Evolutionary conservation across 768 basidiomycete genomes (phyloP).

Genomic region (Collybia nuda): DNA sequence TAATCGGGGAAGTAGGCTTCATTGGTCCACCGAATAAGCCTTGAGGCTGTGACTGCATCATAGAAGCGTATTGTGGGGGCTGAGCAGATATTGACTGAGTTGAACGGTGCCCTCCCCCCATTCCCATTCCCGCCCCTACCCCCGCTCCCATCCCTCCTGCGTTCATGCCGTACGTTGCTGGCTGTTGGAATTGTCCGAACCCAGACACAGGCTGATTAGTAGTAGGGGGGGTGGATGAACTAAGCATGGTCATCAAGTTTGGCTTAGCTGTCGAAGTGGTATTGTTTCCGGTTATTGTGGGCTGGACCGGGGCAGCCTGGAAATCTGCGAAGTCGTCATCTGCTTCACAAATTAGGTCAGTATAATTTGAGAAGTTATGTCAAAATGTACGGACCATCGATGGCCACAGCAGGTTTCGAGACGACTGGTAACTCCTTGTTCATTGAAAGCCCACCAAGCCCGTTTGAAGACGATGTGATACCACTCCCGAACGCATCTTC

Average conservation of each 20-base stretch:
- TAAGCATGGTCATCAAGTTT: conserved; percentile 53
- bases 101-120: conserved; percentile 34
- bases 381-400: conserved; percentile 39
- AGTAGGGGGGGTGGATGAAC: conserved; percentile 27
- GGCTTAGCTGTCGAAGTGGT: conserved; percentile 31
- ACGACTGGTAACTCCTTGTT: conserved; percentile 60
- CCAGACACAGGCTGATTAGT: conserved; percentile 15
- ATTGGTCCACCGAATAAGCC: conserved; percentile 31
- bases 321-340: conserved; percentile 90
- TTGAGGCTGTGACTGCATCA: conserved; percentile 16
- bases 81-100: conserved; percentile 34
- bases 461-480: conserved; percentile 17
- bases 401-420: conserved; percentile 25
- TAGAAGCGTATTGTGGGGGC: conserved; percentile 25
- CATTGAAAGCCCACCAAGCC: conserved; percentile 27
- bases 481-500: conserved; percentile 52
- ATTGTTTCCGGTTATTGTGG: conserved; percentile 33
- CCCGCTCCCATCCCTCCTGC: conserved; percentile 16
- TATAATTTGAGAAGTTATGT: neutral
- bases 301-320: conserved; percentile 64
- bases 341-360: conserved; percentile 14
- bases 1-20: conserved; percentile 28
- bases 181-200: conserved; percentile 28
- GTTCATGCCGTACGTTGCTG: conserved; percentile 20
- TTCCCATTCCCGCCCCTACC: conserved; percentile 12